Evolutionary conservation across 2,329 filamentous ascomycete genomes (phyloP), one percentile per base, ranked within the genome.

Genomic region (Tricladium varicosporioides): DNA sequence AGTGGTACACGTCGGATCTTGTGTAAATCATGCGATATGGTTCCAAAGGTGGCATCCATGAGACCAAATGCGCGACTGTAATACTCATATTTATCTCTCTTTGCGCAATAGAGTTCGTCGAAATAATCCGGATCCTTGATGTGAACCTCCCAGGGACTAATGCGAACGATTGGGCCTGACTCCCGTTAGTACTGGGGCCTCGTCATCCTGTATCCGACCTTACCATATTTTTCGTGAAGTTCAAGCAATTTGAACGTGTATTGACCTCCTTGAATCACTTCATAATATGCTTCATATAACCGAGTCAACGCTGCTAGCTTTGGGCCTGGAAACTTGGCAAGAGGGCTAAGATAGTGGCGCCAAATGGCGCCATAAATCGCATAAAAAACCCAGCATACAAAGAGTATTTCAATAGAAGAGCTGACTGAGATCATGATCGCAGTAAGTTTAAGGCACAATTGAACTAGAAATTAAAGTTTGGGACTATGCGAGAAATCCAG

Each of bases 181-280:
- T 11, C 7, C 7, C 22, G 22, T 27, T 27, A 16, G 9, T n/a
- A 27, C 22, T 46, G 32, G 33, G 65, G 61, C 44, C 71, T 76
- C 75, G 27, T 42, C 11, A 77, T 74, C 58, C 74, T 70, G 60
- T 69, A 74, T 13, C 68, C 74, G n/a, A 54, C 74, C 76, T 60
- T 74, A 69, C 75, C 75, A 55, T 77, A 78, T 59, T 67, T 63
- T 47, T 73, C 66, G 62, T 78, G 75, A 65, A 78, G 63, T 52
- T 74, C 69, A 47, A 70, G 65, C 36, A 78, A 74, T 58, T 75
- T 70, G 62, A 70, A 74, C 13, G 69, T 74, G 55, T 75, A 76
- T 62, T 74, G 68, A 2, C 74, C 75, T 5, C 70, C 69, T 4
- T 71, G 65, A 50, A 75, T 51, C 18, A 75, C 66, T 53, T 77